Evolutionary conservation across 805 yeast species (phyloP).

Genomic region (Ogataea haglerorum): DNA sequence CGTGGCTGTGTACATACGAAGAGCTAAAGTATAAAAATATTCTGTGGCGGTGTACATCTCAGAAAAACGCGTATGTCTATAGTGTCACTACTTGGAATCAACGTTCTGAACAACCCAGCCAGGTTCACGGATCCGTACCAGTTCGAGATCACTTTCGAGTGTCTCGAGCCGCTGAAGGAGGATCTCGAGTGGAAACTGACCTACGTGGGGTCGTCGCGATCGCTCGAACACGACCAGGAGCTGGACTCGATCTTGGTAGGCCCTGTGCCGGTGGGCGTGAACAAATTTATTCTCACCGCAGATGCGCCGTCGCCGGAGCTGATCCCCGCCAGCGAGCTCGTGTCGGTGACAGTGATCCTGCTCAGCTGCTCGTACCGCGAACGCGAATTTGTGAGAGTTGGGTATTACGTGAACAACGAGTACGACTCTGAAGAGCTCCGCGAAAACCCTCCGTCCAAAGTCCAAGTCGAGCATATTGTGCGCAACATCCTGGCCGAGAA

Average conservation of each 20-base stretch:
- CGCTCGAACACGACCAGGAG: conserved; percentile 95
- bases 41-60: conserved; percentile 2
- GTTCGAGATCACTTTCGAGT: conserved; percentile 96
- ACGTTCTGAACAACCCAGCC: conserved; percentile 93
- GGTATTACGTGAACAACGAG: conserved; percentile 96
- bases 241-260: conserved; percentile 96
- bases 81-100: conserved; percentile 86
- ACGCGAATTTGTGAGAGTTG: conserved; percentile 93
- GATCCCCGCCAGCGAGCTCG: conserved; percentile 94
- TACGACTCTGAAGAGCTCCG: conserved; percentile 90
- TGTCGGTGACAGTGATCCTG: conserved; percentile 90
- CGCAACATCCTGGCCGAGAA: conserved; percentile 94
- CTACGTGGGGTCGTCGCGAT: conserved; percentile 93
- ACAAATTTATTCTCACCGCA: conserved; percentile 87
- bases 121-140: conserved; percentile 90
- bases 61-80: conserved; percentile 63
- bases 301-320: conserved; percentile 96
- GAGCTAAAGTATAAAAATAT: not conserved
- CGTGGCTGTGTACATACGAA: conserved; percentile 3
- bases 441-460: conserved; percentile 90
- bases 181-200: conserved; percentile 97
- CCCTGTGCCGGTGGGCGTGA: conserved; percentile 96
- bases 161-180: conserved; percentile 85
- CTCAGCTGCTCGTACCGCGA: conserved; percentile 91
- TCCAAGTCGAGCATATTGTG: conserved; percentile 89